A percentile compares a stretch with the other conserved stretches of the same genome.
Conservation (phyloP, 345 rosid genomes). For the Arabidopsis arenosa region DNA sequence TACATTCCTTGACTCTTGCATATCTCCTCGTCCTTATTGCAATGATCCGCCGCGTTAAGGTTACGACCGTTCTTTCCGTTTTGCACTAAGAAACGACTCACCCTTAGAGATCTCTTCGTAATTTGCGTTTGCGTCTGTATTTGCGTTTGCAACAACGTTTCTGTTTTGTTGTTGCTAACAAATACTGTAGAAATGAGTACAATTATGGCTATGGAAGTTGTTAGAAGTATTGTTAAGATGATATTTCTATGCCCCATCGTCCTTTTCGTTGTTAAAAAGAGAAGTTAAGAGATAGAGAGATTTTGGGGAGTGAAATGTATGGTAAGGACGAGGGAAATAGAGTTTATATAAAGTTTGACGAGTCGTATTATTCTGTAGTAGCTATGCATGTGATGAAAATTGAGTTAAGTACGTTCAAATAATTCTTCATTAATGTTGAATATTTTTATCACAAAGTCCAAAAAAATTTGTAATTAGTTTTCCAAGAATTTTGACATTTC, state of each 20-base stretch:
- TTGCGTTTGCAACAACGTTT: slow-evolving; percentile 6
- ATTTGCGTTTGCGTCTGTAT: slow-evolving; percentile 2
- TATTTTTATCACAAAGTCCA: slow-evolving; percentile 35
- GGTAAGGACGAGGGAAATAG: slow-evolving; percentile 1
- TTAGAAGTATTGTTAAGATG: slow-evolving; percentile 53
- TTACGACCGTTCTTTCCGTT: slow-evolving; percentile 40
- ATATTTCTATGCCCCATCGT: slow-evolving; percentile 53
- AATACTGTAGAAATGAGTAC: slow-evolving; percentile 45
- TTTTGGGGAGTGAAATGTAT: slow-evolving; percentile 22
- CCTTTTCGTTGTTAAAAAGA: slow-evolving; percentile 1
- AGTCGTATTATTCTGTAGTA: slow-evolving; percentile 16
- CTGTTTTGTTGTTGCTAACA: slow-evolving; percentile 13
- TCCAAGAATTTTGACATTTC: slow-evolving; percentile 30
- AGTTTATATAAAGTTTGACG: slow-evolving; percentile 33
- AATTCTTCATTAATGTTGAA: slow-evolving; percentile 34
- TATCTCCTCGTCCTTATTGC: slow-evolving; percentile 54
- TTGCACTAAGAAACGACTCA: slow-evolving; percentile 63
- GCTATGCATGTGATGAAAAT: slow-evolving; percentile 31
- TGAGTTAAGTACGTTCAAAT: slow-evolving; percentile 41
- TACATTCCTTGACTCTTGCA: slow-evolving; percentile 43
- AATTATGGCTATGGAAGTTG: slow-evolving; percentile 53
- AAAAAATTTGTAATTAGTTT: slow-evolving; percentile 16
- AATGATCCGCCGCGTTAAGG: slow-evolving; percentile 63
- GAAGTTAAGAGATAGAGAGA: slow-evolving; percentile 31
- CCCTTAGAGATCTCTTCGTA: slow-evolving; percentile 34